Percentiles rank a stretch among this genome's conserved stretches.
These are phyloP conservation scores for Durio zibethinus DNA, from an alignment of 345 rosid genomes.

Conservation along the genomic window DNA sequence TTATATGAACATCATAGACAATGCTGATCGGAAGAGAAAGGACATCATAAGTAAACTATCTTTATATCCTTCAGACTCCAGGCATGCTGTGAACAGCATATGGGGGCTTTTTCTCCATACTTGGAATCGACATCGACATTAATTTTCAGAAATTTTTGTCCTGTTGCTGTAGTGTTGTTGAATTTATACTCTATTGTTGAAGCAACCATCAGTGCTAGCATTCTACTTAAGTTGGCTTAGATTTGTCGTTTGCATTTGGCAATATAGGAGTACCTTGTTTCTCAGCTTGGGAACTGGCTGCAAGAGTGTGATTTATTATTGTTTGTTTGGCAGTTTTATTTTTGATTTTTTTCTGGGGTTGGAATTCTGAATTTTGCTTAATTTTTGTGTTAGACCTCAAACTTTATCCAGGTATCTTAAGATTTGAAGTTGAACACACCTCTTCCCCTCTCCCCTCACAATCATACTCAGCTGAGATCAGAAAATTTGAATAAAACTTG, in stretches of 20 bases:
- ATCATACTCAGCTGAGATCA: not conserved
- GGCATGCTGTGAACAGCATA: not conserved
- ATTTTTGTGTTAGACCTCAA: not conserved
- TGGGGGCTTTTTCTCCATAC: not conserved
- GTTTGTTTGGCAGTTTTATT: not conserved
- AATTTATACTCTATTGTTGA: not conserved
- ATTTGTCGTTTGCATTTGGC: not conserved
- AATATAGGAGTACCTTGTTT: not conserved
- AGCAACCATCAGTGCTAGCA: not conserved
- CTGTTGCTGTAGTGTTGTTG: not conserved
- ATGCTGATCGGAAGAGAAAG: not conserved
- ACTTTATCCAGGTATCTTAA: not conserved
- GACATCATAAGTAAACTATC: too few species aligned
- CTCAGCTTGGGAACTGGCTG: not conserved
- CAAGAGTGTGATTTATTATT: not conserved
- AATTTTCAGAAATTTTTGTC: not conserved
- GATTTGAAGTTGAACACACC: not conserved
- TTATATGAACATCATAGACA: too few species aligned
- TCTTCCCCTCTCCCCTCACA: not conserved
- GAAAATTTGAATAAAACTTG: not conserved
- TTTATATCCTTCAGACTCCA: not conserved
- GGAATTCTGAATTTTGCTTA: not conserved
- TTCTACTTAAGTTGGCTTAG: not conserved
- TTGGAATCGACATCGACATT: not conserved
- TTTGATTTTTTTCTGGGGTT: too few species aligned